Evolutionary conservation across 108 stramenopile species (phyloP).

Genomic region (Aurantiochytrium sp.): DNA sequence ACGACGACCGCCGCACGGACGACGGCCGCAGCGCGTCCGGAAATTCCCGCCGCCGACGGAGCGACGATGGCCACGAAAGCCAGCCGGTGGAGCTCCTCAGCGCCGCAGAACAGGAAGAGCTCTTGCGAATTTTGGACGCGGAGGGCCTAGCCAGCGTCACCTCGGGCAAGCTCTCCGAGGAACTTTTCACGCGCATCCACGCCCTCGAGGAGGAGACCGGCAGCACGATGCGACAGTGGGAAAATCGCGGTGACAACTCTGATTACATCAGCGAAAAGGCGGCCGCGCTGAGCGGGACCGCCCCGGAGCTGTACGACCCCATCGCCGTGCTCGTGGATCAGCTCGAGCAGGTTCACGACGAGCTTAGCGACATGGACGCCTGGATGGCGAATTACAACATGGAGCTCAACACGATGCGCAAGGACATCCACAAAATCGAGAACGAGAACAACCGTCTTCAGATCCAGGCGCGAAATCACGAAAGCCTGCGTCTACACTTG

Average conservation of each 20-base stretch:
- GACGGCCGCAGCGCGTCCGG: no score
- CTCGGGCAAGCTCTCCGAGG: not conserved
- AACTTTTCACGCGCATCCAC: not conserved
- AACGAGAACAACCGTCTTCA: conserved; percentile 3
- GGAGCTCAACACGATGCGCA: conserved; percentile 20
- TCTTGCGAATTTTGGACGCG: not conserved
- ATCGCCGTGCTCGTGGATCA: not conserved
- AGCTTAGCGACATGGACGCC: conserved; percentile 23
- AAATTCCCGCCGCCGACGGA: no score
- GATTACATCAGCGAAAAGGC: not conserved
- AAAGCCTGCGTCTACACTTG: not conserved
- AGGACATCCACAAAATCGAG: conserved; percentile 16
- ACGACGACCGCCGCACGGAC: no score
- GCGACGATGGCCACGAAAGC: not conserved
- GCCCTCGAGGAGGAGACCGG: conserved; percentile 13
- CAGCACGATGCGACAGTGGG: not conserved
- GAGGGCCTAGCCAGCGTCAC: not conserved
- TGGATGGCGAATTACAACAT: conserved; percentile 25
- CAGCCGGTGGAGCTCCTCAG: not conserved
- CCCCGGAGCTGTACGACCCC: not conserved
- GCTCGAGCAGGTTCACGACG: not conserved
- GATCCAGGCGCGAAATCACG: not conserved
- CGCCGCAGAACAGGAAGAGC: not conserved
- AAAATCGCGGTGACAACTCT: not conserved
- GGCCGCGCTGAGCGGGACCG: not conserved